Evolutionary conservation across 2,329 filamentous ascomycete genomes (phyloP).

Genomic region (Elsinoe arachidis): DNA sequence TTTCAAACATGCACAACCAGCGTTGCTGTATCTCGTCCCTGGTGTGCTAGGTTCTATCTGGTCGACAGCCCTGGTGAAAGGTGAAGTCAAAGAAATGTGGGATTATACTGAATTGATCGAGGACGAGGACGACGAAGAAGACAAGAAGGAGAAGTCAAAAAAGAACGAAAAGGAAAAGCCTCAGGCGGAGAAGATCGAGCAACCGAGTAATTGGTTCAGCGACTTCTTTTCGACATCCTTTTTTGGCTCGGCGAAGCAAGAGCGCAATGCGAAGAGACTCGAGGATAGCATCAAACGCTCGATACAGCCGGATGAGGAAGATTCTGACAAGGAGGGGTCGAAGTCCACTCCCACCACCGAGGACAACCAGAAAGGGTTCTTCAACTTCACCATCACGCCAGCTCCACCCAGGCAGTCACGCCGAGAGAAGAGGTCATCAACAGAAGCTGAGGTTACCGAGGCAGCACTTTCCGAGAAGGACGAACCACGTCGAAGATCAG

Average conservation of each 20-base stretch:
- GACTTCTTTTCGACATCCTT: constrained; percentile 19
- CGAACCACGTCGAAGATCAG: background rate
- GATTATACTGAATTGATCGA: constrained; percentile 62
- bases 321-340: background rate
- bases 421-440: background rate
- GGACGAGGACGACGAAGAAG: constrained; percentile 20
- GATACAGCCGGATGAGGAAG: constrained; percentile 10
- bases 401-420: background rate
- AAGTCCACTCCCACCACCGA: constrained; percentile 3
- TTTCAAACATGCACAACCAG: constrained; percentile 77
- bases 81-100: constrained; percentile 71
- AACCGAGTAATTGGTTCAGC: constrained; percentile 13
- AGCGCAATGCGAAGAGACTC: constrained; percentile 19
- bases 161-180: constrained; percentile 16
- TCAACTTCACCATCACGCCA: constrained; percentile 13
- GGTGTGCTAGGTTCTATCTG: constrained; percentile 69
- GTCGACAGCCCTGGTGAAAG: constrained; percentile 60
- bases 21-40: constrained; percentile 85
- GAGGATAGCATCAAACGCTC: constrained; percentile 15
- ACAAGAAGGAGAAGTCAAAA: constrained; percentile 15
- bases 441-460: background rate
- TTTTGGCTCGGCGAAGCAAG: constrained; percentile 24
- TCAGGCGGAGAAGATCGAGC: constrained; percentile 17
- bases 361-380: constrained; percentile 12
- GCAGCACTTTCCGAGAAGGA: background rate